Percentiles rank a stretch among this genome's conserved stretches.
Evolutionary conservation across 1,139 yeast species (phyloP).

Genomic region (Lodderomyces metapsilosis): DNA sequence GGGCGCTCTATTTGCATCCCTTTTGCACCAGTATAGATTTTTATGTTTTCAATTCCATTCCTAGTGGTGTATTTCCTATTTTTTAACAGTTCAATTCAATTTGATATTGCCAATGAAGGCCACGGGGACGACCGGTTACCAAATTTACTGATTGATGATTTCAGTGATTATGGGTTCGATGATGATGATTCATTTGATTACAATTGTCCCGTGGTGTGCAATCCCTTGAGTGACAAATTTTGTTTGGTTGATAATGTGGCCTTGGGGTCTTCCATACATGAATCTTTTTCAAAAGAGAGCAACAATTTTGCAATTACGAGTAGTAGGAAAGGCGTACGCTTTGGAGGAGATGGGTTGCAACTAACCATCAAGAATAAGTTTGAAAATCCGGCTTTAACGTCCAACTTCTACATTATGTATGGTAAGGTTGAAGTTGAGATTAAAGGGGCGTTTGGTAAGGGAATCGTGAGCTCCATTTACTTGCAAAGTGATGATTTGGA

Average conservation of each 20-base stretch:
- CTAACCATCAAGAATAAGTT: slow-evolving; percentile 25
- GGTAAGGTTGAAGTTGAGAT: slow-evolving; percentile 45
- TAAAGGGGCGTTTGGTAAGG: slow-evolving; percentile 36
- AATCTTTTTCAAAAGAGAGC: slow-evolving; percentile 15
- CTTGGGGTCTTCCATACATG: slow-evolving; percentile 16
- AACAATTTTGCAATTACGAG: slow-evolving; percentile 13
- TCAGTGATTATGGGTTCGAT: neutral
- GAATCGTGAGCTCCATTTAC: slow-evolving; percentile 45
- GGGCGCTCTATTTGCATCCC: neutral
- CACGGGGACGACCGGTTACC: neutral
- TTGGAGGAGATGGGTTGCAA: slow-evolving; percentile 15
- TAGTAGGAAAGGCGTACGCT: slow-evolving; percentile 12
- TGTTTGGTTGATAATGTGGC: slow-evolving; percentile 28
- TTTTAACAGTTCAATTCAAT: neutral
- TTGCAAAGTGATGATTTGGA: slow-evolving; percentile 48
- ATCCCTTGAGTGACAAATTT: slow-evolving; percentile 21
- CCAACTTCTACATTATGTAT: slow-evolving; percentile 37
- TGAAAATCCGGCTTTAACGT: slow-evolving; percentile 40
- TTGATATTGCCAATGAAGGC: neutral
- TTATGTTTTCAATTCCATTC: neutral
- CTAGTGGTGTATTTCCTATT: neutral
- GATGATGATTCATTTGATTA: neutral
- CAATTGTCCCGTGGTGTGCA: slow-evolving; percentile 17
- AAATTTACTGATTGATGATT: neutral
- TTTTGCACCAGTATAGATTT: neutral